Percentiles rank a stretch among this genome's conserved stretches.
Evolutionary conservation across 768 basidiomycete genomes (phyloP).

Genomic region (Tulasnella sp.): DNA sequence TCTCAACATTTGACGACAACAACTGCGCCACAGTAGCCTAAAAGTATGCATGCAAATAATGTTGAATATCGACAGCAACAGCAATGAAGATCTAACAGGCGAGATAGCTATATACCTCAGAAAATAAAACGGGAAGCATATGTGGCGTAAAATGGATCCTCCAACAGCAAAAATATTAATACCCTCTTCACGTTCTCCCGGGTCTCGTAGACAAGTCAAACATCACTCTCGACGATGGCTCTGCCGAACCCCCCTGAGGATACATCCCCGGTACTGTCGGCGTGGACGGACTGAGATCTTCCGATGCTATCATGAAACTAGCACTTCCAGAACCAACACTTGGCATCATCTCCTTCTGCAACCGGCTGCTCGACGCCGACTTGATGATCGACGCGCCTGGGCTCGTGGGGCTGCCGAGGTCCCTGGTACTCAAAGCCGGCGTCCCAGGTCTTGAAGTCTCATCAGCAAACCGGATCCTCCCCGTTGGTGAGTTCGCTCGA

Average conservation of each 20-base stretch:
- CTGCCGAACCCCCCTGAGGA: neutral
- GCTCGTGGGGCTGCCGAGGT: neutral
- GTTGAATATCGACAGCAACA: too few relatives aligned
- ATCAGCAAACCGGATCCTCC: neutral
- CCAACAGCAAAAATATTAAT: neutral
- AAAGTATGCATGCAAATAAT: too few relatives aligned
- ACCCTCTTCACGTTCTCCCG: neutral
- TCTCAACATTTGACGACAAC: too few relatives aligned
- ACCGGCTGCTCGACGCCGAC: too few relatives aligned
- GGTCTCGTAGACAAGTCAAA: neutral
- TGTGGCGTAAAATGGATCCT: too few relatives aligned
- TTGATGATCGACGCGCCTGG: neutral
- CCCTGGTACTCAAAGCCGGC: neutral
- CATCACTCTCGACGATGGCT: neutral
- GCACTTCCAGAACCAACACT: neutral
- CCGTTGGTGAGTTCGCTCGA: neutral
- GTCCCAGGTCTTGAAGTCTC: neutral
- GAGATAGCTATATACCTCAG: too few relatives aligned
- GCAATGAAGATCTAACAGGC: too few relatives aligned
- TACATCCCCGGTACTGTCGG: neutral
- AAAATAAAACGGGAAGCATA: too few relatives aligned
- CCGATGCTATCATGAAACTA: neutral
- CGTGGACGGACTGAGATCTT: neutral
- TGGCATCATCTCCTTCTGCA: too few relatives aligned
- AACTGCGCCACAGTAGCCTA: too few relatives aligned